phyloP scores from a whole-genome alignment of 2,329 filamentous ascomycete species.

The Microsporum ferrugineum region DNA sequence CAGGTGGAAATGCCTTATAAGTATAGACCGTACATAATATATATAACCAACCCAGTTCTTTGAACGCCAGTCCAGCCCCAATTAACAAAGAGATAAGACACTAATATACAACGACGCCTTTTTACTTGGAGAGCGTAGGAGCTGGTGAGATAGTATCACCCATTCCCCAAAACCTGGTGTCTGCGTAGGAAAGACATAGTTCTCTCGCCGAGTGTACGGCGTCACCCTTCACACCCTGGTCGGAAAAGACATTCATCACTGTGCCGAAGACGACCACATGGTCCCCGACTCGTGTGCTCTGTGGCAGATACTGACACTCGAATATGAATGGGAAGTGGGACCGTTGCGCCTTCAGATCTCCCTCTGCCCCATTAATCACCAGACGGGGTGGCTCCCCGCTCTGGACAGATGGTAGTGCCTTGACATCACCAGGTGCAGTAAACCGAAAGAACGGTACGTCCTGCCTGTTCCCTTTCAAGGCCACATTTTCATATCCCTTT shows the following conservation, averaged over 20 bases:
- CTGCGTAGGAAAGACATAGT: constrained; percentile 34
- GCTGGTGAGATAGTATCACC: constrained; percentile 20
- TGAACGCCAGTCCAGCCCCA: neutral
- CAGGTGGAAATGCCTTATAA: neutral
- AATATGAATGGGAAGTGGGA: constrained; percentile 31
- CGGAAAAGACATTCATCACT: constrained; percentile 23
- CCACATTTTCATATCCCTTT: constrained; percentile 28
- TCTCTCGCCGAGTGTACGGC: constrained; percentile 8
- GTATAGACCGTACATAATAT: neutral
- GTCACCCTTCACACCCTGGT: constrained; percentile 1
- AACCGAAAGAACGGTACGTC: constrained; percentile 9
- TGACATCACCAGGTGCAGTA: constrained; percentile 5
- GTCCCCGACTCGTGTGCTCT: constrained; percentile 29
- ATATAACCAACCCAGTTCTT: neutral
- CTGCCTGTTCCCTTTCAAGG: constrained; percentile 13
- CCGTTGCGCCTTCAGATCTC: constrained; percentile 11
- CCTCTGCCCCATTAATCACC: neutral
- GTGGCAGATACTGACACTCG: constrained; percentile 28
- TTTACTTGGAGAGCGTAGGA: constrained; percentile 15
- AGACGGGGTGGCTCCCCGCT: constrained; percentile 14
- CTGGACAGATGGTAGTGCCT: constrained; percentile 4
- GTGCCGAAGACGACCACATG: constrained; percentile 32
- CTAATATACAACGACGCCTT: constrained; percentile 9
- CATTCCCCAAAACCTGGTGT: constrained; percentile 35
- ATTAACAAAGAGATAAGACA: neutral